phyloP scores from a whole-genome alignment of 1,284 basidiomycete species.

The Ganoderma sinense region DNA sequence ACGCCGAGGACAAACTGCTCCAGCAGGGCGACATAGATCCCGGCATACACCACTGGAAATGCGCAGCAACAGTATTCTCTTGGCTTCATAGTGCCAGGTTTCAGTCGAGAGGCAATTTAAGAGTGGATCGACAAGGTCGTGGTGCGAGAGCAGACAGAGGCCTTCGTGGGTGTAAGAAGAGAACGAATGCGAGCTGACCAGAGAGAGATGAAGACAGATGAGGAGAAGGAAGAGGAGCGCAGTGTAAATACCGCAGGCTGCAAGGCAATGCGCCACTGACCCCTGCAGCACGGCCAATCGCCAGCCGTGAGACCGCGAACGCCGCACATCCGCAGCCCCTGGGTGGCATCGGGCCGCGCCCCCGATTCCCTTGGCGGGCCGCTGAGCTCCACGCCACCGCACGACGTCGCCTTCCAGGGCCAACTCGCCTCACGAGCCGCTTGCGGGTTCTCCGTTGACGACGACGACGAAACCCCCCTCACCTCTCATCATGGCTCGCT shows the following conservation, averaged over 20 bases:
- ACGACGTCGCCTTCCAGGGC: conserved; percentile 5
- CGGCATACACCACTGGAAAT: conserved; percentile 86
- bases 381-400: background rate
- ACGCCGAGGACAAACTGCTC: conserved; percentile 80
- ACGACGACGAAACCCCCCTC: conserved; percentile 17
- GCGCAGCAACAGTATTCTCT: conserved; percentile 86
- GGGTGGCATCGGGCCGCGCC: background rate
- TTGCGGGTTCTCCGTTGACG: conserved; percentile 18
- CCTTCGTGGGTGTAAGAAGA: conserved; percentile 17
- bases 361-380: background rate
- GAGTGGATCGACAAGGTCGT: conserved; percentile 26
- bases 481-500: conserved; percentile 49
- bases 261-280: conserved; percentile 8
- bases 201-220: conserved; percentile 12
- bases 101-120: background rate
- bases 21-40: conserved; percentile 81
- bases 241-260: conserved; percentile 2
- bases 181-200: conserved; percentile 15
- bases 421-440: conserved; percentile 13
- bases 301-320: background rate
- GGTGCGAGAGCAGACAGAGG: conserved; percentile 5
- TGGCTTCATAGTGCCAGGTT: conserved; percentile 53
- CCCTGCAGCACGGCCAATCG: background rate
- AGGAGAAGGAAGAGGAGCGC: conserved; percentile 10
- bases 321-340: conserved; percentile 12